These are phyloP conservation scores for Colletotrichum sp. DNA, from an alignment of 2,329 filamentous ascomycete genomes.

Conservation along the genomic window DNA sequence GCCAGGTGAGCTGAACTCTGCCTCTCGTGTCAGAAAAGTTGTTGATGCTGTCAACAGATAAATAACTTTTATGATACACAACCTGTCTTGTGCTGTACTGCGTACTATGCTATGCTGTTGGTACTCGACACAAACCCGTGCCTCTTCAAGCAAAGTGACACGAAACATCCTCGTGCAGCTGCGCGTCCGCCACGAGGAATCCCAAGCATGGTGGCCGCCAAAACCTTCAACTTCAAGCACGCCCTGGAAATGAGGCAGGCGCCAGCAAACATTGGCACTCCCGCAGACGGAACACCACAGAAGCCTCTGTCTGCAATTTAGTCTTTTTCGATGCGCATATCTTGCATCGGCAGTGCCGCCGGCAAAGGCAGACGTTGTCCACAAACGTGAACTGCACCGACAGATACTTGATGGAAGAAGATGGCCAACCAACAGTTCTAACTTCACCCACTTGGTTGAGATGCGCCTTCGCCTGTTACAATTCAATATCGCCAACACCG, in stretches of 20 bases:
- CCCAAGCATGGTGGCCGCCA: neutral
- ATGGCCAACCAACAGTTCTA: neutral
- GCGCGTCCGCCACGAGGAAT: neutral
- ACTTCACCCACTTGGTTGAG: neutral
- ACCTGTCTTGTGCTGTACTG: neutral
- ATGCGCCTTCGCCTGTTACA: neutral
- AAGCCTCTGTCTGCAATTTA: neutral
- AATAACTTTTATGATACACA: neutral
- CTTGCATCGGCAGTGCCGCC: neutral
- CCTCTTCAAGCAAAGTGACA: conserved; percentile 7
- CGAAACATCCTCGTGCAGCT: neutral
- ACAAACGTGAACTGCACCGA: neutral
- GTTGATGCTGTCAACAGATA: neutral
- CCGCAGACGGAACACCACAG: neutral
- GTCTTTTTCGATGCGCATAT: neutral
- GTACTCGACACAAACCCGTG: neutral
- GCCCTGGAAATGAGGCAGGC: neutral
- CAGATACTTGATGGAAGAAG: neutral
- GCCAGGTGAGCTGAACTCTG: neutral
- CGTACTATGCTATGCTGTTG: neutral
- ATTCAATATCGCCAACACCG: neutral
- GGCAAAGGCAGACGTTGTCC: neutral
- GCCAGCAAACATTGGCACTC: neutral
- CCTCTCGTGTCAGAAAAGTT: neutral
- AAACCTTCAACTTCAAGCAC: neutral